phyloP scores from a whole-genome alignment of 1,139 yeast species.

The Saccharomyces hybrid region DNA sequence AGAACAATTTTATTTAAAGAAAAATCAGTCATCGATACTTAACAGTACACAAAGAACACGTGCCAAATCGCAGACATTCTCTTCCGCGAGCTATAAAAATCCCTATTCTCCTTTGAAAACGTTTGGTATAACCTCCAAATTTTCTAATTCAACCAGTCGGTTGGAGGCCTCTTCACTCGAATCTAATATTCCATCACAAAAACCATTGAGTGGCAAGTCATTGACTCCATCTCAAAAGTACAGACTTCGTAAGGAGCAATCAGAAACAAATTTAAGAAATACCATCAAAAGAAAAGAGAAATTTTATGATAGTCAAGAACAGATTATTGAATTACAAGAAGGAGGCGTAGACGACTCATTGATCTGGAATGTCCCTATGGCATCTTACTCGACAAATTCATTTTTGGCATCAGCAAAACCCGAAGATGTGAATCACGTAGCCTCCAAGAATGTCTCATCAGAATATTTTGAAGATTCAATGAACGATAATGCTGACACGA shows the following conservation, averaged over 20 bases:
- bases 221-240: conserved; percentile 37
- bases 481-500: not conserved
- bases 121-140: not conserved
- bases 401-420: conserved; percentile 25
- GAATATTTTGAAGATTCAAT: not conserved
- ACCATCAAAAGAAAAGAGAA: conserved; percentile 35
- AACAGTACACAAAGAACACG: not conserved
- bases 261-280: conserved; percentile 30
- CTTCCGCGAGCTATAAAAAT: not conserved
- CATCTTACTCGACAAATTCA: conserved; percentile 35
- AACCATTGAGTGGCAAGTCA: conserved; percentile 1
- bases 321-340: conserved; percentile 18
- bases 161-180: not conserved
- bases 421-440: not conserved
- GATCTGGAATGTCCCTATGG: conserved; percentile 44
- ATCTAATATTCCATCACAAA: not conserved
- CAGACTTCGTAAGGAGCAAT: conserved; percentile 34
- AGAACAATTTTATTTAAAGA: not conserved
- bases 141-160: not conserved
- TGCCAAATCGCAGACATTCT: not conserved
- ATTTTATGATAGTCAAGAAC: conserved; percentile 37
- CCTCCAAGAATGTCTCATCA: not conserved
- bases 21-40: not conserved
- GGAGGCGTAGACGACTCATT: conserved; percentile 33
- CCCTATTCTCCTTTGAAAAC: not conserved